Conservation (phyloP, 2,329 filamentous ascomycete species). For the Clonostachys rhizophaga region DNA sequence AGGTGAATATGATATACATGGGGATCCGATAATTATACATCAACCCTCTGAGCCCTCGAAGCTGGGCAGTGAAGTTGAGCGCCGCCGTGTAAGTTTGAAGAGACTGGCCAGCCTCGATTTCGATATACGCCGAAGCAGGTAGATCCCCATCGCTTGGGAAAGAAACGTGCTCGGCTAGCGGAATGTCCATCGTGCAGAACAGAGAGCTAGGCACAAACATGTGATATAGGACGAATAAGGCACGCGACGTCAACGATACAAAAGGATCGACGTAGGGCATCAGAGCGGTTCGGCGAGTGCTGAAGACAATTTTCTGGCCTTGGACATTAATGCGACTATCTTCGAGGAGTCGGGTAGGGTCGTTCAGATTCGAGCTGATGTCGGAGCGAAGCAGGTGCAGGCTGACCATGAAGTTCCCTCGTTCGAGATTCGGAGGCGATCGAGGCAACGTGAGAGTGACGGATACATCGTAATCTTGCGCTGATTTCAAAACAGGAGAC, state of each 20-base stretch:
- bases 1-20: conserved; percentile 64
- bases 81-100: conserved; percentile 73
- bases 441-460: conserved; percentile 73
- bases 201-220: conserved; percentile 62
- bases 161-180: conserved; percentile 68
- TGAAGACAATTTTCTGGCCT: conserved; percentile 42
- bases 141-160: conserved; percentile 45
- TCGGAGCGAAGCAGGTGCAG: conserved; percentile 59
- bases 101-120: conserved; percentile 63
- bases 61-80: conserved; percentile 67
- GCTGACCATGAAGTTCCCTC: conserved; percentile 94
- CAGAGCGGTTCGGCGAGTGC: conserved; percentile 69
- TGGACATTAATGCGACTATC: conserved; percentile 27
- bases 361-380: conserved; percentile 11
- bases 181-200: conserved; percentile 57
- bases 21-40: conserved; percentile 81
- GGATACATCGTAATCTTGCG: conserved; percentile 81
- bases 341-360: conserved; percentile 19
- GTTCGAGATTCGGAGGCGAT: conserved; percentile 67
- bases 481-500: conserved; percentile 52
- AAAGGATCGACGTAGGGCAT: conserved; percentile 74
- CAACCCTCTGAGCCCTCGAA: conserved; percentile 73
- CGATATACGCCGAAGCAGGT: conserved; percentile 46
- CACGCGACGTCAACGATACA: conserved; percentile 54
- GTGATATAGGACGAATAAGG: conserved; percentile 65